A percentile compares a stretch with the other conserved stretches of the same genome.
Evolutionary conservation across 352 stramenopile species (phyloP).

Genomic region (Poterioochromonas sp.): DNA sequence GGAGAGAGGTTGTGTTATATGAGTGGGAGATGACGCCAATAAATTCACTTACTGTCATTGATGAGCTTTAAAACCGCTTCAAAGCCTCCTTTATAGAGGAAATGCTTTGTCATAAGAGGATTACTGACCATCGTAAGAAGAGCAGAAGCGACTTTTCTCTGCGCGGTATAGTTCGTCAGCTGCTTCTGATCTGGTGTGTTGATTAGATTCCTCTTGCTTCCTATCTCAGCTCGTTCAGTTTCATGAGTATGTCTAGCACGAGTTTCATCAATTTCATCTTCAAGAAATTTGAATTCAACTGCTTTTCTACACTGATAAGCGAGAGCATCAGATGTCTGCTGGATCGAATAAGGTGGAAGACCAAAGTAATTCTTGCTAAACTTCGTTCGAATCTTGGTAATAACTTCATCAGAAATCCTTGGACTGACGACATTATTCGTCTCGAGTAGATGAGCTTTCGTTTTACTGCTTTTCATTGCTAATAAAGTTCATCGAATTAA

Average conservation of each 20-base stretch:
- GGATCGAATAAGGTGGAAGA: slow-evolving; percentile 2
- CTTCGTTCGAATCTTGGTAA: not conserved
- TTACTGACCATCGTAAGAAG: slow-evolving; percentile 12
- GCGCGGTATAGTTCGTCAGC: not conserved
- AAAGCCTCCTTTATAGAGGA: slow-evolving; percentile 15
- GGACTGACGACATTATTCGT: too few species aligned
- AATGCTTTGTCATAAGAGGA: not conserved
- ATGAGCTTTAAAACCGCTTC: slow-evolving; percentile 24
- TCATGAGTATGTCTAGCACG: not conserved
- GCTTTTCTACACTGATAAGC: slow-evolving; percentile 16
- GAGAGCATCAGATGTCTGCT: not conserved
- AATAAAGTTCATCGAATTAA: too few species aligned
- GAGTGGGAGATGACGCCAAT: not conserved
- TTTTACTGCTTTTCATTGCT: too few species aligned
- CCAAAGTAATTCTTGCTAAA: slow-evolving; percentile 27
- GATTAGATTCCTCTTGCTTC: not conserved
- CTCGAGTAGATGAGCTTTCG: too few species aligned
- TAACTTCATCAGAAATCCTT: not conserved
- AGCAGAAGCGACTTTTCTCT: slow-evolving; percentile 17
- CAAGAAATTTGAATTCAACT: not conserved
- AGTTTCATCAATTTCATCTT: not conserved
- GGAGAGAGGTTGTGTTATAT: not conserved
- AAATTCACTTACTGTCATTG: slow-evolving; percentile 4
- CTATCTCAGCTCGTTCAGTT: not conserved
- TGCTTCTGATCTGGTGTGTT: not conserved